phyloP scores from a whole-genome alignment of 83 land plant species.

The Picea abies region DNA sequence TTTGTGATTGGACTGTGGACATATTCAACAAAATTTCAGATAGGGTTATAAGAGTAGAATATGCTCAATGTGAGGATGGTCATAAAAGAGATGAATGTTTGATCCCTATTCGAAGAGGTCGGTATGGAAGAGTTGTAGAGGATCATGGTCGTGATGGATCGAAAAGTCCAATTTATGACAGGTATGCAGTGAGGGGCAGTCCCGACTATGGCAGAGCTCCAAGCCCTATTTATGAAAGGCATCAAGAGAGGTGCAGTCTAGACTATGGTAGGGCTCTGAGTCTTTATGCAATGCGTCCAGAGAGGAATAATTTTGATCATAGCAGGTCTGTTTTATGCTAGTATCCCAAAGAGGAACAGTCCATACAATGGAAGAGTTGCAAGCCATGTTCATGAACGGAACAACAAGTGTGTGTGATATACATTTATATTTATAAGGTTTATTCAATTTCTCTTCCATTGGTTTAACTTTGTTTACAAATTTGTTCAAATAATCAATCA shows the following conservation, averaged over 20 bases:
- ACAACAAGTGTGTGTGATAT: constrained; percentile 33
- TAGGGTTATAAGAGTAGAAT: no score
- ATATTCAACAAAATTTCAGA: no score
- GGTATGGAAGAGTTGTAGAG: constrained; percentile 46
- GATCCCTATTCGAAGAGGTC: constrained; percentile 45
- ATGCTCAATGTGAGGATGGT: no score
- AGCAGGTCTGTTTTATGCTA: constrained; percentile 14
- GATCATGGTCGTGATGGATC: constrained; percentile 40
- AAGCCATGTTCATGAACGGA: constrained; percentile 6
- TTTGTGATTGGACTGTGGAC: no score
- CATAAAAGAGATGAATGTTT: constrained; percentile 28
- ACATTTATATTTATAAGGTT: background rate
- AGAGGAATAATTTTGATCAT: constrained; percentile 42
- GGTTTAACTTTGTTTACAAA: no score
- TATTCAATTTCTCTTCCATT: no score
- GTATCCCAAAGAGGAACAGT: no score
- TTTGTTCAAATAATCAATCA: no score
- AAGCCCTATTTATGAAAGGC: constrained; percentile 23
- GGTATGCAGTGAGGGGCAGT: constrained; percentile 39
- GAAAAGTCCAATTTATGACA: constrained; percentile 39
- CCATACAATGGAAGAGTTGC: background rate
- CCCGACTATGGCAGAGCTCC: constrained; percentile 56
- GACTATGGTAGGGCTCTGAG: constrained; percentile 28
- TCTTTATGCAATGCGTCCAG: constrained; percentile 26
- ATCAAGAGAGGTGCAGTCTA: constrained; percentile 15